These are phyloP conservation scores for Nigrospora oryzae DNA, from an alignment of 2,329 filamentous ascomycete species.

Conservation along the genomic window DNA sequence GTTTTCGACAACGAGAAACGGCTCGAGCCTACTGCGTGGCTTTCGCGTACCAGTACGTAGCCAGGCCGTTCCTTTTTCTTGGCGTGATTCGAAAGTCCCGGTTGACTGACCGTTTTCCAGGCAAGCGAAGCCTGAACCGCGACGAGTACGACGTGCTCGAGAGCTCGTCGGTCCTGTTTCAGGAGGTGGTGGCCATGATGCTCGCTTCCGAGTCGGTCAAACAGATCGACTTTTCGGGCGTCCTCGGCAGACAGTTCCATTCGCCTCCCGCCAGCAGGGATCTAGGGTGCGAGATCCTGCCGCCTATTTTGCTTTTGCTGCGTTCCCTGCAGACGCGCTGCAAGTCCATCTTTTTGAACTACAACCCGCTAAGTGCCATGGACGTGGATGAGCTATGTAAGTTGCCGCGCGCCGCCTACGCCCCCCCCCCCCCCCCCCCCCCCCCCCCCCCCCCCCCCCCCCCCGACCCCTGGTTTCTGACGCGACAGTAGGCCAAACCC, in stretches of 20 bases:
- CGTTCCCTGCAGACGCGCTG: constrained; percentile 38
- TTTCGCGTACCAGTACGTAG: constrained; percentile 41
- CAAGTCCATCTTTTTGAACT: constrained; percentile 40
- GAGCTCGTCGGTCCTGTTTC: constrained; percentile 41
- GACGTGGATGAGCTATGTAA: constrained; percentile 43
- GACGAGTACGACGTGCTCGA: constrained; percentile 37
- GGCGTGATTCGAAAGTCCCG: too few species aligned
- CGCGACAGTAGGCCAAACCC: constrained; percentile 11
- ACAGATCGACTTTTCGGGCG: constrained; percentile 44
- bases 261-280: background rate
- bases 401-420: constrained; percentile 1
- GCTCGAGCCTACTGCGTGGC: constrained; percentile 38
- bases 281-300: constrained; percentile 29
- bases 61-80: background rate
- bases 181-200: constrained; percentile 47
- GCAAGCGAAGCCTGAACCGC: constrained; percentile 34
- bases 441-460: too few species aligned
- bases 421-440: too few species aligned
- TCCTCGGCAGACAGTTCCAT: constrained; percentile 14
- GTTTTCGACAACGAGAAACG: constrained; percentile 33
- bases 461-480: constrained; percentile 1
- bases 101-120: background rate
- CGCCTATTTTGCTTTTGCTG: constrained; percentile 40
- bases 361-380: constrained; percentile 34
- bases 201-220: constrained; percentile 47